Evolutionary conservation across 2,329 filamentous ascomycete species (phyloP), one percentile per base, ranked within the genome.

Genomic region (Macrophomina tecta): DNA sequence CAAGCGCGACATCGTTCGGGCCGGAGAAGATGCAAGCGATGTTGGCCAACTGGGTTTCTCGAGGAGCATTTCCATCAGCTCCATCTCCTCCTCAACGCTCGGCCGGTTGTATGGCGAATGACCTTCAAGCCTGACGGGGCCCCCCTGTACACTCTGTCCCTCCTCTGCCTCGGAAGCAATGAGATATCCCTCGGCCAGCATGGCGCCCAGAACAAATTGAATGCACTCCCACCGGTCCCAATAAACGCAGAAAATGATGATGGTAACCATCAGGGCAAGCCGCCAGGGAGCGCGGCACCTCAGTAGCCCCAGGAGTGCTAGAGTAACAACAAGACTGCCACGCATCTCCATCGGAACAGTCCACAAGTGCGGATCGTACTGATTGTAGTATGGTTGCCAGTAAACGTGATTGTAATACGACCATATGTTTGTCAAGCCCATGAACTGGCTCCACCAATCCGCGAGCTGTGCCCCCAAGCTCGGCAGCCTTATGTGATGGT

Each of bases 271-370:
- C n/a, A 56, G n/a, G 3, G 9, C 53, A 8, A 56, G 28, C n/a
- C 53, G 34, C 53, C 53, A 56, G 16, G 4, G 1, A 14, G 11
- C 34, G 3, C 56, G 56, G 18, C 56, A 61, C 12, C 56, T 12
- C 9, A 40, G 36, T 2, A 61, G 14, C 1, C n/a, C 78, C 11
- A 82, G 73, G 14, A 81, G 74, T 6, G 79, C 76, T 55, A 82
- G 69, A 67, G 82, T 82, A 2, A 82, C 76, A n/a, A 81, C 77
- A 5, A 82, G 76, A 3, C 80, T 82, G 65, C 79, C 78, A 36
- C 80, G 79, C 60, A 82, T 81, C 69, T 82, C 81, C 7, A 80
- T 76, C 0, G 80, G 80, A 18, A 82, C 82, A 5, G 81, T 82
- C 81, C 81, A 82, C 1, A 82, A 73, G 61, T 83, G 81, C 8